Evolutionary conservation across 2,329 filamentous ascomycete species (phyloP).

Genomic region (Colletotrichum simmondsii): DNA sequence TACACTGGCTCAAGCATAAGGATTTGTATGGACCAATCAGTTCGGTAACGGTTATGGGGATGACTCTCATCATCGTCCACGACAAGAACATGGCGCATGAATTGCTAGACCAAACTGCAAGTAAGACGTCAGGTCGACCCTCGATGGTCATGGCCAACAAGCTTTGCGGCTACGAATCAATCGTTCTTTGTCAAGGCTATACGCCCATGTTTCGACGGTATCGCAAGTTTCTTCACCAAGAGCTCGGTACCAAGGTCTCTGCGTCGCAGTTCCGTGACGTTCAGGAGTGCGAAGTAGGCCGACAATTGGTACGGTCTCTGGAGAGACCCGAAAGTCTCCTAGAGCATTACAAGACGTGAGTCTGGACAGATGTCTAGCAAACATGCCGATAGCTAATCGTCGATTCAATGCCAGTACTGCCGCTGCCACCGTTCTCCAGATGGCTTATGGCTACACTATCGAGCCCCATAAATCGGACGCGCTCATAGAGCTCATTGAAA

Average conservation of each 20-base stretch:
- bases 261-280: slow-evolving; percentile 33
- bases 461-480: slow-evolving; percentile 43
- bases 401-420: not conserved
- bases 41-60: slow-evolving; percentile 52
- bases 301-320: slow-evolving; percentile 25
- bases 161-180: slow-evolving; percentile 41
- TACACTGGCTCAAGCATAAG: slow-evolving; percentile 54
- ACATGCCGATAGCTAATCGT: not conserved
- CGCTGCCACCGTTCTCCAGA: slow-evolving; percentile 18
- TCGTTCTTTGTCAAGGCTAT: slow-evolving; percentile 39
- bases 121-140: slow-evolving; percentile 46
- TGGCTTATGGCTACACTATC: slow-evolving; percentile 39
- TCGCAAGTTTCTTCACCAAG: slow-evolving; percentile 41
- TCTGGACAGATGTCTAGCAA: not conserved
- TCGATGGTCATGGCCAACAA: slow-evolving; percentile 39
- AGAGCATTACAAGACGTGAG: slow-evolving; percentile 34
- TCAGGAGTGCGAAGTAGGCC: slow-evolving; percentile 26
- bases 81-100: slow-evolving; percentile 47
- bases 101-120: slow-evolving; percentile 47
- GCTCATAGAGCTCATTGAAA: slow-evolving; percentile 43
- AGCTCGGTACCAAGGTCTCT: slow-evolving; percentile 42
- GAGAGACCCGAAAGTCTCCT: slow-evolving; percentile 23
- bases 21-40: slow-evolving; percentile 50
- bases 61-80: slow-evolving; percentile 53
- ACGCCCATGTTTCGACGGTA: slow-evolving; percentile 36